phyloP scores from a whole-genome alignment of 2,329 filamentous ascomycete genomes.

The Mycocentrospora acerina region DNA sequence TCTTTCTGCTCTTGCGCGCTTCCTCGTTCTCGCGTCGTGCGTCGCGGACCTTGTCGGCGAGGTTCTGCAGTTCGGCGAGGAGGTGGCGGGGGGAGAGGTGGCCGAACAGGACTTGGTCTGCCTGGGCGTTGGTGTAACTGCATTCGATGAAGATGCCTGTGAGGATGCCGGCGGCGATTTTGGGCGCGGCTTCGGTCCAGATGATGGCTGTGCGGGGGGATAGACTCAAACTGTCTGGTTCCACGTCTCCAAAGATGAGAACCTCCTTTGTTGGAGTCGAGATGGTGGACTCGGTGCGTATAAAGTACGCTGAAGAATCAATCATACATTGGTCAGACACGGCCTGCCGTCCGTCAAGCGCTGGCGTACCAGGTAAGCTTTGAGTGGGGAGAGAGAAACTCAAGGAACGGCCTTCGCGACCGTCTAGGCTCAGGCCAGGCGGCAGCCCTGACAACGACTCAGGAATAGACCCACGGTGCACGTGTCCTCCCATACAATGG shows the following conservation, averaged over 20 bases:
- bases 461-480: constrained; percentile 48
- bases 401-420: constrained; percentile 32
- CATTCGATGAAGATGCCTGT: constrained; percentile 92
- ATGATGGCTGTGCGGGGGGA: constrained; percentile 78
- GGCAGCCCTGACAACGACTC: constrained; percentile 41
- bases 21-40: constrained; percentile 41
- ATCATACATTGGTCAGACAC: constrained; percentile 62
- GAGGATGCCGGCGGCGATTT: constrained; percentile 71
- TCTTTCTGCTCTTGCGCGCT: constrained; percentile 55
- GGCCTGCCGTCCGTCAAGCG: constrained; percentile 16
- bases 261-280: constrained; percentile 60
- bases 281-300: constrained; percentile 64
- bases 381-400: constrained; percentile 38
- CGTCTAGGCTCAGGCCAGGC: constrained; percentile 14
- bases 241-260: constrained; percentile 92
- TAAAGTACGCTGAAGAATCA: constrained; percentile 91
- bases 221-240: constrained; percentile 83
- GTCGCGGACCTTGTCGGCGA: constrained; percentile 71
- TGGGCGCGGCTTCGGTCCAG: constrained; percentile 87
- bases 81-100: constrained; percentile 85
- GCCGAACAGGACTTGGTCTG: constrained; percentile 78
- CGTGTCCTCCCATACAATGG: constrained; percentile 64
- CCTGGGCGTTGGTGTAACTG: constrained; percentile 81
- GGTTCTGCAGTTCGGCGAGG: constrained; percentile 70
- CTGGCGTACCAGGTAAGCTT: constrained; percentile 40